These are phyloP conservation scores for Scedosporium boydii DNA, from an alignment of 2,329 filamentous ascomycete genomes.

Conservation along the genomic window DNA sequence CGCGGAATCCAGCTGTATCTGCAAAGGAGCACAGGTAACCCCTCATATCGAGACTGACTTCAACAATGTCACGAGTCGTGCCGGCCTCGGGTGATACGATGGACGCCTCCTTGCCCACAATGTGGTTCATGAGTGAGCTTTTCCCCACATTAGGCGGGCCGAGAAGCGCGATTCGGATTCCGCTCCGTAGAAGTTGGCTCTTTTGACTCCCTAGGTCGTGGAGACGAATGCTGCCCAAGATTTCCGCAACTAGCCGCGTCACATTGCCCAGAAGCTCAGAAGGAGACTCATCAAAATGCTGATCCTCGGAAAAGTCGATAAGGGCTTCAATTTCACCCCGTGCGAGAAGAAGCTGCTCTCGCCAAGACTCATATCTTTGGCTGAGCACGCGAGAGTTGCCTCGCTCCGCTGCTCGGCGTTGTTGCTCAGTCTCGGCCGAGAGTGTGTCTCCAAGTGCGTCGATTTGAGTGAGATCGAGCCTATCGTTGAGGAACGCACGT, in stretches of 20 bases:
- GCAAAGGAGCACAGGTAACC: constrained; percentile 91
- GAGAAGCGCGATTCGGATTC: constrained; percentile 77
- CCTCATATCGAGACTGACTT: constrained; percentile 79
- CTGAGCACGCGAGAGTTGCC: constrained; percentile 64
- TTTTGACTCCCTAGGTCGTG: constrained; percentile 71
- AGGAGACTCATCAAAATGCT: constrained; percentile 89
- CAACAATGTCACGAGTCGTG: constrained; percentile 88
- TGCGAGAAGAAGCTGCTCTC: constrained; percentile 64
- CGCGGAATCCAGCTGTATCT: constrained; percentile 83
- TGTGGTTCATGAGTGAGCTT: constrained; percentile 81
- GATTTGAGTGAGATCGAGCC: constrained; percentile 78
- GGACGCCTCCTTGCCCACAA: constrained; percentile 86
- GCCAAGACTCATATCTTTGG: constrained; percentile 74
- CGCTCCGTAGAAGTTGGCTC: constrained; percentile 74
- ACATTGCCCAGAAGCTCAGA: constrained; percentile 62
- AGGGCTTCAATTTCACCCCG: constrained; percentile 88
- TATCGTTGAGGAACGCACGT: constrained; percentile 78
- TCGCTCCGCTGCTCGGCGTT: constrained; percentile 75
- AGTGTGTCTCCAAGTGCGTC: constrained; percentile 56
- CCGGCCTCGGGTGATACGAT: constrained; percentile 92
- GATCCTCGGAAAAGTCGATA: constrained; percentile 95
- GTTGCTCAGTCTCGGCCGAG: constrained; percentile 76
- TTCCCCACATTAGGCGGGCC: constrained; percentile 94
- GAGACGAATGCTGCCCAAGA: constrained; percentile 53
- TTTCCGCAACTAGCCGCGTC: constrained; percentile 47